Base-by-base conservation (phyloP, 331 rosid species). In the Spiraea crenata region DNA sequence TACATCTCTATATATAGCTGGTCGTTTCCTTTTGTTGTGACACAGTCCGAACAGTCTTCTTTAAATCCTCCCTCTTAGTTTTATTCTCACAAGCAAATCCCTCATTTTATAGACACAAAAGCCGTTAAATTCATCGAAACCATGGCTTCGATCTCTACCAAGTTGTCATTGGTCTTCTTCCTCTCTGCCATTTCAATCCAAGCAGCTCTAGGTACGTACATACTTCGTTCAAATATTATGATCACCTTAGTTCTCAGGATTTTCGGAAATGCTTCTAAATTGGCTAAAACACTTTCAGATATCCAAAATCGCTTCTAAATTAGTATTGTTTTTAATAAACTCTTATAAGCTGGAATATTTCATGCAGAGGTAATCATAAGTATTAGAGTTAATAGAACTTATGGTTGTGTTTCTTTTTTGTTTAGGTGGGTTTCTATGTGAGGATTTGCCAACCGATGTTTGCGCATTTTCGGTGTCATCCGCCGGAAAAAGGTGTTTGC, bases 401-500 rank as follows among this genome's bases (percentile, higher is more conserved):
- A 42, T 5, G 45, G 12, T 17, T 10, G 16, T 38, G 3, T 42
- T 56, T 16, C 6, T 63, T 35, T 34, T 42, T 50, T n/a, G 19
- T 46, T 46, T 74, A 85, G 95, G 76, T 68, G 95, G 86, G 76
- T 54, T 92, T 68, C 88, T 85, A 39, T 92, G 98, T n/a, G 96
- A 92, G 80, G 89, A 89, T 17, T 72, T 92, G 69, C 87, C 87
- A 3, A 79, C 65, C 63, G 84, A 85, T 39, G 79, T 80, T 5
- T 92, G 96, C 5, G 90, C 98, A 25, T 92, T 89, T 71, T 84
- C 95, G 0, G 84, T 92, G 74, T 89, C 96, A 0, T 92, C 98
- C 0, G 87, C 95, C 0, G 95, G 98, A 49, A 92, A 92, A 74
- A 80, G 98, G 70, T 92, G 98, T 78, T 70, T 85, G 79, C 61